These are phyloP conservation scores for Populus simonii DNA, from an alignment of 345 rosid species.

Conservation along the genomic window DNA sequence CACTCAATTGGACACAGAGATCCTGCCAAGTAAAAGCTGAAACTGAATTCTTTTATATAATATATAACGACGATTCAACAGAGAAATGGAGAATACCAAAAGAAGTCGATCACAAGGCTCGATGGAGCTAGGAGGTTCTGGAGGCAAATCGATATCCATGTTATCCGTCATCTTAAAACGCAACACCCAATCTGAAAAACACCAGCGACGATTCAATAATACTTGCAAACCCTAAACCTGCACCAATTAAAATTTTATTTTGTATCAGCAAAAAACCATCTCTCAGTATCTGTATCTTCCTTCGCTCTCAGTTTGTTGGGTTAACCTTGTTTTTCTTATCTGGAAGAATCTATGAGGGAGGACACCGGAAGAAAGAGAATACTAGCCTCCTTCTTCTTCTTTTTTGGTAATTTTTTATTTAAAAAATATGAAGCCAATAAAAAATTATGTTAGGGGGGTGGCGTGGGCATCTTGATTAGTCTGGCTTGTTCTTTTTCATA, in stretches of 20 bases:
- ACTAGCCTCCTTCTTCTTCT: no score
- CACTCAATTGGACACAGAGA: no score
- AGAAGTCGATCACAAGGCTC: constrained; percentile 49
- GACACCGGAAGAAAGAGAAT: no score
- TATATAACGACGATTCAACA: not conserved
- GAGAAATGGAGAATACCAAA: constrained; percentile 33
- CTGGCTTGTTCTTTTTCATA: no score
- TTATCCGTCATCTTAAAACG: constrained; percentile 25
- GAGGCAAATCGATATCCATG: constrained; percentile 62
- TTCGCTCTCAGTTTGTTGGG: not conserved
- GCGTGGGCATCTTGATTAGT: no score
- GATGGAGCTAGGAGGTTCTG: constrained; percentile 28
- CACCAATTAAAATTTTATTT: not conserved
- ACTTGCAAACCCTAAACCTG: constrained; percentile 16
- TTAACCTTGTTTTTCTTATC: not conserved
- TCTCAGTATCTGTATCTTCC: not conserved
- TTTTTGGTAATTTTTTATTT: no score
- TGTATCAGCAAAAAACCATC: not conserved
- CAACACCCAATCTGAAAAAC: constrained; percentile 47
- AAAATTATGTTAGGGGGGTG: no score
- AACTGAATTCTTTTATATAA: no score
- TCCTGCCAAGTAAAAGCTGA: no score
- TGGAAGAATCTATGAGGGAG: not conserved
- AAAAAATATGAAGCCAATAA: no score
- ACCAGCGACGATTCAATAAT: constrained; percentile 21